Evolutionary conservation across 2,329 filamentous ascomycete genomes (phyloP), one percentile per base, ranked within the genome.

Genomic region (Septoria linicola): DNA sequence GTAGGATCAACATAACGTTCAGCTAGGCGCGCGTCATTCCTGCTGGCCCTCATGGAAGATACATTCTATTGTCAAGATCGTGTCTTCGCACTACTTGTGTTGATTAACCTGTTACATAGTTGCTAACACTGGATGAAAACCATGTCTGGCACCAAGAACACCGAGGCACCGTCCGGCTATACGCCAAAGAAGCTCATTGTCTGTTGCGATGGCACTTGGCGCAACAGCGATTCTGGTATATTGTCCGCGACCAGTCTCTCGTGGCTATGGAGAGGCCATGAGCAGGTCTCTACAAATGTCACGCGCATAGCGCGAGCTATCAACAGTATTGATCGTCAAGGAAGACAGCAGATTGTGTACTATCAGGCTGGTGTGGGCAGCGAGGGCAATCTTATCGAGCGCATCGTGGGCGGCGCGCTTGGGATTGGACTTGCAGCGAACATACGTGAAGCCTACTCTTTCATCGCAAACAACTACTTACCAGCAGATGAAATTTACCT

Each of bases 401-500:
- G 66, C 8, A 30, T 69, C 7, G 44, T 63, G 25, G 66, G 66
- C 21, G 68, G 67, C 13, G 65, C 62, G 1, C 59, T 63, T 8
- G 65, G 66, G 20, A 41, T 62, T 4, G 70, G 70, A 3, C 52
- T 72, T 4, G 60, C 59, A 11, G 67, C 66, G 50, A 69, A 85
- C 48, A 76, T 85, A 49, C 76, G 80, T 6, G 81, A 84, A 62
- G 79, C 80, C 1, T 85, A 85, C 61, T 73, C 76, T 3, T 84
- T 83, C 61, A 69, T 84, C 1, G 82, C 80, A 49, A 76, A 79
- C 59, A 85, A 84, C 66, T 84, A 83, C 60, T 51, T 61, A 8
- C 50, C 60, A 41, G 60, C 64, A 4, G 59, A 63, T 27, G 47
- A 56, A 14, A 73, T 76, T 43, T 75, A 68, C 60, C 55, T 76